A percentile compares a stretch with the other conserved stretches of the same genome.
These are phyloP conservation scores for Leishmania arabica DNA, from an alignment of 208 protist species.

Conservation along the genomic window DNA sequence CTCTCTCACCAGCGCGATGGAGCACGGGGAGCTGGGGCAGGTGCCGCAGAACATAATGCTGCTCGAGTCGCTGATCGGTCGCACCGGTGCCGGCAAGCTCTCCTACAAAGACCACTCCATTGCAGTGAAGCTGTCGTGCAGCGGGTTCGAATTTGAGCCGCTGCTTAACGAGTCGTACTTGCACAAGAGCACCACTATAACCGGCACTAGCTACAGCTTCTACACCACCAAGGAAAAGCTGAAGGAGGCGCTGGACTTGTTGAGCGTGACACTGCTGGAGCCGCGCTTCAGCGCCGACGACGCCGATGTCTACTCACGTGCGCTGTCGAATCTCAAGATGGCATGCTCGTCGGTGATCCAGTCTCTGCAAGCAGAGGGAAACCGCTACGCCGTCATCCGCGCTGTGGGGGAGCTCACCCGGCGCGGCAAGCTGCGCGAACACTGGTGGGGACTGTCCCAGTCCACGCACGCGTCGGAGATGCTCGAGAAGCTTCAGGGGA, in stretches of 20 bases:
- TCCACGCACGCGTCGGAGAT: conserved; percentile 58
- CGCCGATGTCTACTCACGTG: conserved; percentile 70
- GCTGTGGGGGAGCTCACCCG: conserved; percentile 68
- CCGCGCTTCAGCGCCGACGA: conserved; percentile 59
- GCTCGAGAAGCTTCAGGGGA: conserved; percentile 72
- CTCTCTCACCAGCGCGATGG: conserved; percentile 36
- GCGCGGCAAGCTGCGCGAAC: conserved; percentile 64
- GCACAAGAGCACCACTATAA: conserved; percentile 51
- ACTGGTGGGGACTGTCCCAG: conserved; percentile 78
- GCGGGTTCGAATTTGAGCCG: conserved; percentile 77
- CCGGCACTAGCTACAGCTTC: conserved; percentile 77
- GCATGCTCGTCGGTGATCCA: conserved; percentile 67
- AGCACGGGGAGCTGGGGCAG: conserved; percentile 22
- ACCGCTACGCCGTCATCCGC: conserved; percentile 66
- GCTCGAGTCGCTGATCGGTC: conserved; percentile 55
- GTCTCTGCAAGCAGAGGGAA: conserved; percentile 69
- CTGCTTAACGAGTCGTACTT: conserved; percentile 78
- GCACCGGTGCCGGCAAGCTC: conserved; percentile 61
- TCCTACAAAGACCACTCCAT: conserved; percentile 85
- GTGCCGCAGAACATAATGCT: conserved; percentile 53
- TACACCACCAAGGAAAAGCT: conserved; percentile 89
- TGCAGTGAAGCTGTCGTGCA: conserved; percentile 80
- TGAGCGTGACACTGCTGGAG: conserved; percentile 66
- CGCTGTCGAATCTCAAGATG: conserved; percentile 73
- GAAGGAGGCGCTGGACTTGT: conserved; percentile 70